Evolutionary conservation across 1,284 basidiomycete genomes (phyloP), one percentile per base, ranked within the genome.

Genomic region (Ustilago loliicola): DNA sequence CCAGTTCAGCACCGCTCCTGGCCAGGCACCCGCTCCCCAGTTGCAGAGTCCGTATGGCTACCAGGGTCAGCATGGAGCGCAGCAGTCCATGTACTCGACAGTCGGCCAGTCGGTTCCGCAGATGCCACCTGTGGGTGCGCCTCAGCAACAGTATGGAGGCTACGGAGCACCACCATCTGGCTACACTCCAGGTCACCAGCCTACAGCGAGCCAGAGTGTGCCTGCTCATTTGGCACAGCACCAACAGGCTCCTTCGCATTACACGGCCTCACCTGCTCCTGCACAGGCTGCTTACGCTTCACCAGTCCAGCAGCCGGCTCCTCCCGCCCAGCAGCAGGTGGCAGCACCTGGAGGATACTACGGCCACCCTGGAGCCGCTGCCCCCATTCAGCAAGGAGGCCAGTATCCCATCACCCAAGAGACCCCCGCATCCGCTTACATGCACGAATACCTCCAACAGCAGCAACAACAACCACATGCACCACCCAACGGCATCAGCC

Each of bases 401-500:
- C 58, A 60, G 48, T 73, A 73, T 32, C n/a, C 57, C 11, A 71
- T 51, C 36, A 72, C 72, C 6, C 67, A 86, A 34, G 75, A 79
- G 34, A 74, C 80, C 15, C 68, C 81, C 2, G 81, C 81, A 1
- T 51, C 79, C 27, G 80, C 83, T 47, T 86, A 85, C 68, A 84
- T 86, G 69, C 86, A 86, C 57, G 85, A 86, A 50, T 86, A 85
- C 2, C 83, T 76, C 32, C 79, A 84, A 30, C 75, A 77, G 40
- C 79, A 80, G 42, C 72, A 34, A 38, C 64, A 55, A 17, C 55
- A 48, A 45, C n/a, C 38, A 19, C 56, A 66, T 1, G 57, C 19
- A 34, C 36, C 80, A 13, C 85, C 84, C 55, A 65, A 63, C n/a
- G 72, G 65, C 3, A 53, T 67, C 6, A 61, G 40, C 15, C 78